phyloP scores from a whole-genome alignment of 495 filamentous ascomycete species.

The Cairneyella variabilis region DNA sequence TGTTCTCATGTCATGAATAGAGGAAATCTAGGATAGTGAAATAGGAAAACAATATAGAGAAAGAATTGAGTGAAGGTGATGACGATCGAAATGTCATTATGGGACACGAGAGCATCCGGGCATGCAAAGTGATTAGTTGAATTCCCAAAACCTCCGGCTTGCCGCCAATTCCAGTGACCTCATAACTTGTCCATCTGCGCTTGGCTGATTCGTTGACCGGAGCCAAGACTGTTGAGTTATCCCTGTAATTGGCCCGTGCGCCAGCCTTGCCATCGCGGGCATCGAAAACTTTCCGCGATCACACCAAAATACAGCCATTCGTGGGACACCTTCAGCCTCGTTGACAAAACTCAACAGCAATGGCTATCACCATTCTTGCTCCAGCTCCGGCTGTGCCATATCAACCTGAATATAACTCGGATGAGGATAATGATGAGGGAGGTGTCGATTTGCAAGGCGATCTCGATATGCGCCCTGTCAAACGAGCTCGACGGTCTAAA shows the following conservation, averaged over 20 bases:
- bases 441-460: constrained; percentile 58
- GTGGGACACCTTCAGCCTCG: background rate
- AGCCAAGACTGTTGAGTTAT: background rate
- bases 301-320: background rate
- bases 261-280: background rate
- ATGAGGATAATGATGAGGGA: constrained; percentile 33
- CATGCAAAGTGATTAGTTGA: background rate
- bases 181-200: background rate
- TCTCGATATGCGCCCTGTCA: constrained; percentile 31
- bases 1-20: background rate
- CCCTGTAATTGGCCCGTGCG: background rate
- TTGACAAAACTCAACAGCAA: constrained; percentile 28
- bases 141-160: background rate
- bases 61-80: too few relatives aligned
- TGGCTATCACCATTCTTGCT: constrained; percentile 79
- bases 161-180: background rate
- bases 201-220: background rate
- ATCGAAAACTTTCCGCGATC: background rate
- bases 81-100: too few relatives aligned
- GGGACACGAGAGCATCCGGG: too few relatives aligned
- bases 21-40: too few relatives aligned
- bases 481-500: constrained; percentile 31
- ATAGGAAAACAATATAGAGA: too few relatives aligned
- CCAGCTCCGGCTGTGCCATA: constrained; percentile 44
- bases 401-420: constrained; percentile 42